Evolutionary conservation across 108 stramenopile species (phyloP).

Genomic region (Pinguiococcus pyrenoidosus): DNA sequence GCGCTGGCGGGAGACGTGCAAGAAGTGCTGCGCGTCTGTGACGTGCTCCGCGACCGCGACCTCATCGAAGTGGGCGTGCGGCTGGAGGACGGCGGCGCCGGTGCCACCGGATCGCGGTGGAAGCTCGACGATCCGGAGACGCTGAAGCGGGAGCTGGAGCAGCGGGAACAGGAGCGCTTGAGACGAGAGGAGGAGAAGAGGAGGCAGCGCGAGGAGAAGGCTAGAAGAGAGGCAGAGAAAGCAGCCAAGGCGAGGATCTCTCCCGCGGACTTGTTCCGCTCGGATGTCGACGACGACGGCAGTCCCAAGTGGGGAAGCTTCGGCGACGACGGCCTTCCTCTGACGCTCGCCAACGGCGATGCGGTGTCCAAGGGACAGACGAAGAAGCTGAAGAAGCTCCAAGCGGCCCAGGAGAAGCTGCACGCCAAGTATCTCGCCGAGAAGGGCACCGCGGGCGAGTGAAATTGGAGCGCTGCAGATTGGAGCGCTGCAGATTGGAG

Average conservation of each 20-base stretch:
- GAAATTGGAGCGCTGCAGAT: too few species aligned
- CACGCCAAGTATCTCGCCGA: constrained; percentile 22
- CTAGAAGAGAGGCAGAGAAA: constrained; percentile 11
- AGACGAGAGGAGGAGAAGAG: not conserved
- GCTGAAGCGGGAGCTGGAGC: constrained; percentile 56
- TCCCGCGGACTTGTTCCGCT: constrained; percentile 18
- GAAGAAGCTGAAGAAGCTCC: constrained; percentile 41
- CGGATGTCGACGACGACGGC: not conserved
- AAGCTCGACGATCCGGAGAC: constrained; percentile 73
- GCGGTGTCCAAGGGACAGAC: constrained; percentile 30
- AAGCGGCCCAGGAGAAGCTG: constrained; percentile 36
- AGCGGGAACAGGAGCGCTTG: constrained; percentile 39
- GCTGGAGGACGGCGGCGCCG: not conserved
- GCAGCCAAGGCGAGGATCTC: constrained; percentile 25
- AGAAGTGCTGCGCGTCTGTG: not conserved
- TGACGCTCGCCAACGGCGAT: constrained; percentile 25
- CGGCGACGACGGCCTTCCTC: constrained; percentile 50
- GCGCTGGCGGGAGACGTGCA: not conserved
- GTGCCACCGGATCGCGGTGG: constrained; percentile 51
- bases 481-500: too few species aligned
- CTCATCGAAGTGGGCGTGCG: not conserved
- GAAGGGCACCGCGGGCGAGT: too few species aligned
- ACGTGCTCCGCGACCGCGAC: not conserved
- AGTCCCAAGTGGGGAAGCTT: constrained; percentile 35
- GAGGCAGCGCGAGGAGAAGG: not conserved